These are phyloP conservation scores for Echria macrotheca DNA, from an alignment of 495 filamentous ascomycete genomes.

Conservation along the genomic window DNA sequence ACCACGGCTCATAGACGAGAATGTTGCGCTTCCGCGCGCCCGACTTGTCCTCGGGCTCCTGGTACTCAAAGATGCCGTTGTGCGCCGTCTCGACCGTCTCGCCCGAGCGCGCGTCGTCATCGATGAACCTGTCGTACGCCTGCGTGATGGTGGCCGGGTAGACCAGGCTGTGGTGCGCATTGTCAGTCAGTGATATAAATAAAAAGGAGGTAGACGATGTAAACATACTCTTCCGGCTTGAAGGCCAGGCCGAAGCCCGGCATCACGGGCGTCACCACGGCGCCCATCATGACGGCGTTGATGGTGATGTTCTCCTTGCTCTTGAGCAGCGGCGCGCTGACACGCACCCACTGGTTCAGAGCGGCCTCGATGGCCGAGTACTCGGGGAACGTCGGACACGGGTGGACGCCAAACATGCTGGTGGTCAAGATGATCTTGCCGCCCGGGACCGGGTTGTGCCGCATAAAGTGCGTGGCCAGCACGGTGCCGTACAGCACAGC, in stretches of 20 bases:
- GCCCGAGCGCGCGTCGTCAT: slow-evolving; percentile 24
- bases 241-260: slow-evolving; percentile 31
- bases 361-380: slow-evolving; percentile 37
- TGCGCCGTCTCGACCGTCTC: slow-evolving; percentile 34
- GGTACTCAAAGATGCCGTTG: slow-evolving; percentile 25
- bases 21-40: slow-evolving; percentile 24
- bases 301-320: slow-evolving; percentile 38
- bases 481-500: slow-evolving; percentile 36
- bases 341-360: slow-evolving; percentile 33
- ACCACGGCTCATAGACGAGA: slow-evolving; percentile 38
- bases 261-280: slow-evolving; percentile 33
- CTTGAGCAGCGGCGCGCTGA: slow-evolving; percentile 27
- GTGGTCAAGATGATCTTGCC: slow-evolving; percentile 36
- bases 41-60: slow-evolving; percentile 28
- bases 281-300: slow-evolving; percentile 33
- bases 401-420: slow-evolving; percentile 33
- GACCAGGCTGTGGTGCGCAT: slow-evolving; percentile 31
- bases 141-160: slow-evolving; percentile 8
- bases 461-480: slow-evolving; percentile 40
- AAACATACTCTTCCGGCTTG: slow-evolving; percentile 27
- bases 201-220: too few relatives aligned
- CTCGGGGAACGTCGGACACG: slow-evolving; percentile 34
- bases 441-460: slow-evolving; percentile 34
- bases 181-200: too few relatives aligned
- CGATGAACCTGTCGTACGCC: slow-evolving; percentile 33